phyloP scores from a whole-genome alignment of 805 yeast genomes.

The Vanderwaltozyma yarrowii region DNA sequence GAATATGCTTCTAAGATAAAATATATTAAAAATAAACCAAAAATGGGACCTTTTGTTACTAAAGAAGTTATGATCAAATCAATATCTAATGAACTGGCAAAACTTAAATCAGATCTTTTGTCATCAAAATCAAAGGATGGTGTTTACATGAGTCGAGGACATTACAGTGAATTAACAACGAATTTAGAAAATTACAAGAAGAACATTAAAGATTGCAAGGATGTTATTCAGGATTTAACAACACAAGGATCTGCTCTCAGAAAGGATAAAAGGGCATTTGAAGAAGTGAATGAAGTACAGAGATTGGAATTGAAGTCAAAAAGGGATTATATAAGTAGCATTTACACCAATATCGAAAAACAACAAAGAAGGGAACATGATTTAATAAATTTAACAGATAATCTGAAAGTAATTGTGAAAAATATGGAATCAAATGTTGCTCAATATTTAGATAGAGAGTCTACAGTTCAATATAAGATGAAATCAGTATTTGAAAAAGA shows the following conservation, averaged over 20 bases:
- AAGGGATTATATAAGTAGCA: slow-evolving; percentile 15
- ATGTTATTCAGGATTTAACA: slow-evolving; percentile 32
- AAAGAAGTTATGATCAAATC: slow-evolving; percentile 37
- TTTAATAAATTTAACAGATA: slow-evolving; percentile 14
- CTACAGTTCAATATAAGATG: slow-evolving; percentile 3
- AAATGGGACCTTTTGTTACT: slow-evolving; percentile 51
- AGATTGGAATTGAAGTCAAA: slow-evolving; percentile 17
- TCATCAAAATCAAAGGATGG: slow-evolving; percentile 57
- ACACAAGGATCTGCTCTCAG: slow-evolving; percentile 27
- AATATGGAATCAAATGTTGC: slow-evolving; percentile 15
- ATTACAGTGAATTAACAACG: slow-evolving; percentile 42
- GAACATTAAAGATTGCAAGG: slow-evolving; percentile 37
- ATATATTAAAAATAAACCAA: slow-evolving; percentile 62
- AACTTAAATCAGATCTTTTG: slow-evolving; percentile 42
- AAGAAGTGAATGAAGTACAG: slow-evolving; percentile 22
- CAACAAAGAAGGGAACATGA: slow-evolving; percentile 22
- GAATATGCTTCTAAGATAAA: slow-evolving; percentile 85
- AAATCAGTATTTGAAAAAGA: slow-evolving; percentile 6
- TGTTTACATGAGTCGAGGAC: slow-evolving; percentile 48
- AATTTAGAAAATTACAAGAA: slow-evolving; percentile 40
- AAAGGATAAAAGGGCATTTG: slow-evolving; percentile 22
- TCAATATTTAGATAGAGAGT: slow-evolving; percentile 26
- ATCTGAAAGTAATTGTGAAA: slow-evolving; percentile 12
- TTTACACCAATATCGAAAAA: slow-evolving; percentile 18
- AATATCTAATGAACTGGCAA: slow-evolving; percentile 35